Evolutionary conservation across 345 rosid genomes (phyloP), one percentile per base, ranked within the genome.

Genomic region (Lepidium africanum): DNA sequence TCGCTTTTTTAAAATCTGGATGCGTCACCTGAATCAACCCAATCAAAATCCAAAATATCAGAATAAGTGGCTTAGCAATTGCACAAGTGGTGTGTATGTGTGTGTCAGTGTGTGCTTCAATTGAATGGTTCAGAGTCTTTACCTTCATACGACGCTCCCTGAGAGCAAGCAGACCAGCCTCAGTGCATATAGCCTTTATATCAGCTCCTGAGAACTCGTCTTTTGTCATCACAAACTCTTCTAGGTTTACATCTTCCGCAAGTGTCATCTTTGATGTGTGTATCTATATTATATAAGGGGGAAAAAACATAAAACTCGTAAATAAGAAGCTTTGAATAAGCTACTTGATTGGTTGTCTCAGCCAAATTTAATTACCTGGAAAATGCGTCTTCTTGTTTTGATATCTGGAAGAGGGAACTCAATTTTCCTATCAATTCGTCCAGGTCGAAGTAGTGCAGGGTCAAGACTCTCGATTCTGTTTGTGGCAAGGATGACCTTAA

Each of bases 371-470:
- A 0, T 68, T 78, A 89, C 99, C 96, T 84, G 96, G 85, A 95
- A 95, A 52, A 95, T 91, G 5, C 96, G 97, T 60, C 99, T 79
- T 85, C 96, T 87, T 11, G 99, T 95, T 79, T 95, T 91, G 77
- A 95, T 87, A 70, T 95, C 99, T n/a, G 97, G 97, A 51, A 95
- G 93, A 13, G 99, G 99, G 74, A 95, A 91, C 71, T 89, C 99
- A 41, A 95, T 91, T 73, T 95, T 95, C 72, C 97, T 81, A 72
- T 95, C 99, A 63, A 95, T 87, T 21, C 98, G 79, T 61, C 97
- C 96, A 60, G 97, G 99, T 10, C 99, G 87, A 58, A 95, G 96
- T 74, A 95, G 79, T 74, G 98, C 96, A 3, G 99, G 97, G 82
- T 95, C 99, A 58, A 95, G 96, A 76, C 85, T 86, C 73, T 95